phyloP scores from a whole-genome alignment of 495 filamentous ascomycete species.

The Tuber aestivum region DNA sequence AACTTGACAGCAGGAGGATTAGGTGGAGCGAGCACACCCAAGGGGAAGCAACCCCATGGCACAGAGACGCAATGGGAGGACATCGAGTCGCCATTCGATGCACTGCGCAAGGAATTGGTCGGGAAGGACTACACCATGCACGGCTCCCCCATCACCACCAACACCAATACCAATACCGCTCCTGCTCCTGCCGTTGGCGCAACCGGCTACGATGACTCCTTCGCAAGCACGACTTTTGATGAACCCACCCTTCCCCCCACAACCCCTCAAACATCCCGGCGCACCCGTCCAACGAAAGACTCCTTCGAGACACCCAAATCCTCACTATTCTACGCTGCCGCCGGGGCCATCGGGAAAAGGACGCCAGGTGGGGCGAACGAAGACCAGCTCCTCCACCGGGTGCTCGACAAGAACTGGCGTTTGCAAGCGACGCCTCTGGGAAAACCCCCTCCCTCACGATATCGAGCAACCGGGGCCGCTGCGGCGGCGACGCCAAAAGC shows the following conservation, averaged over 20 bases:
- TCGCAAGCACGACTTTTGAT: constrained; percentile 5
- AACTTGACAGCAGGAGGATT: constrained; percentile 38
- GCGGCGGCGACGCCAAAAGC: constrained; percentile 33
- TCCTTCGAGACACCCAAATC: constrained; percentile 33
- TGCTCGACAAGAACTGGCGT: constrained; percentile 90
- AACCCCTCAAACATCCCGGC: constrained; percentile 26
- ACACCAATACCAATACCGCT: background rate
- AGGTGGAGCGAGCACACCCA: constrained; percentile 53
- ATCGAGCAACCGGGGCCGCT: constrained; percentile 43
- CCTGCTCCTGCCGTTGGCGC: background rate
- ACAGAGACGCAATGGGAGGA: constrained; percentile 53
- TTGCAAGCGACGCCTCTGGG: constrained; percentile 82
- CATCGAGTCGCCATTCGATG: constrained; percentile 63
- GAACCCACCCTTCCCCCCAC: constrained; percentile 21
- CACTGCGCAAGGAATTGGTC: constrained; percentile 38
- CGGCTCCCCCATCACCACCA: constrained; percentile 51
- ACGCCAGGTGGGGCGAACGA: constrained; percentile 43
- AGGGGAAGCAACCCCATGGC: constrained; percentile 45
- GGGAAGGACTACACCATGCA: constrained; percentile 35
- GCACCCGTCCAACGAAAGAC: constrained; percentile 13
- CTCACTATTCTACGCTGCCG: constrained; percentile 48
- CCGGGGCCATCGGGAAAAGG: constrained; percentile 44
- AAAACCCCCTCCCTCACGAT: constrained; percentile 40
- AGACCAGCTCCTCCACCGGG: constrained; percentile 76
- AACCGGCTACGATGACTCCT: background rate